A percentile compares a stretch with the other conserved stretches of the same genome.
Evolutionary conservation across 495 filamentous ascomycete genomes (phyloP).

Genomic region (Sporormia fimetaria): DNA sequence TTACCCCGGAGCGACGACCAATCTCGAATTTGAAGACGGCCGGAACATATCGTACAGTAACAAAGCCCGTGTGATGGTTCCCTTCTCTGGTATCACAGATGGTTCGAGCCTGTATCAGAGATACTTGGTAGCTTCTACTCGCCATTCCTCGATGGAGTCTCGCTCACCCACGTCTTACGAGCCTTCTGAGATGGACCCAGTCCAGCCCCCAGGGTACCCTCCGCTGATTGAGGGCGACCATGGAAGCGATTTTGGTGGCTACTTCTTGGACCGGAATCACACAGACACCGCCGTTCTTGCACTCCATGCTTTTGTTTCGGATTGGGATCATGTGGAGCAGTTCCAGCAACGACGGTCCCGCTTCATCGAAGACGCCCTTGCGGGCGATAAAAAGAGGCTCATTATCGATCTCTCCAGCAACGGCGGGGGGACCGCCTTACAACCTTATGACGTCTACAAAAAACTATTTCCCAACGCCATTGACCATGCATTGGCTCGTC

Average conservation of each 20-base stretch:
- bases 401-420: conserved; percentile 32
- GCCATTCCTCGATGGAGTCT: too few relatives aligned
- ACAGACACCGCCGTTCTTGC: conserved; percentile 38
- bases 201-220: conserved; percentile 38
- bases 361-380: conserved; percentile 34
- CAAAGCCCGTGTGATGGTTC: conserved; percentile 18
- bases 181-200: conserved; percentile 1
- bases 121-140: too few relatives aligned
- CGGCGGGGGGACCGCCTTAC: conserved; percentile 32
- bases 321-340: conserved; percentile 18
- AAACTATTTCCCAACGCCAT: conserved; percentile 35
- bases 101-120: conserved; percentile 18
- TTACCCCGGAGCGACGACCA: conserved; percentile 24
- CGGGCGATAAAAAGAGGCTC: conserved; percentile 31
- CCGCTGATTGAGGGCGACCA: conserved; percentile 33
- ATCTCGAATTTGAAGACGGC: conserved; percentile 29
- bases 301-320: conserved; percentile 27
- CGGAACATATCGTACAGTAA: conserved; percentile 13
- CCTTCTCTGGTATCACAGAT: conserved; percentile 20
- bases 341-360: conserved; percentile 34
- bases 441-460: conserved; percentile 35
- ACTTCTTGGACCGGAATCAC: conserved; percentile 38
- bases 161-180: conserved; percentile 1
- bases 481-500: conserved; percentile 35
- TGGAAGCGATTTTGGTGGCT: conserved; percentile 37